Evolutionary conservation across 306 rosid genomes (phyloP).

Genomic region (Citrullus colocynthis): DNA sequence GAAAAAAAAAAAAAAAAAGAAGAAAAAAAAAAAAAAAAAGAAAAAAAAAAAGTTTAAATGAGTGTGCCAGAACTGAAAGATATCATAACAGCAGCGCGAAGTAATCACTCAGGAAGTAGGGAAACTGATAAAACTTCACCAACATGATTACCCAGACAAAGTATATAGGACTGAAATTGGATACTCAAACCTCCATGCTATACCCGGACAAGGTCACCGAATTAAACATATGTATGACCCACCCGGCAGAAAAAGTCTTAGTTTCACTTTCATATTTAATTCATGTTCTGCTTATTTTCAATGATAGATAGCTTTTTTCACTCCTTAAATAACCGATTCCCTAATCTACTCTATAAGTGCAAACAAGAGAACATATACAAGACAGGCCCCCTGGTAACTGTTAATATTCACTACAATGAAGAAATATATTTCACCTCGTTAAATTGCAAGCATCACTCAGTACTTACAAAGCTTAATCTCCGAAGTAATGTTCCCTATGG

Average conservation of each 20-base stretch:
- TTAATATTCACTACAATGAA: not conserved
- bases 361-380: not conserved
- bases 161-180: not conserved
- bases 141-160: not conserved
- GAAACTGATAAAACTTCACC: not conserved
- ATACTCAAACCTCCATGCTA: not conserved
- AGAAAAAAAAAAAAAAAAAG: constrained; percentile 7
- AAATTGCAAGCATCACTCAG: not conserved
- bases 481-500: constrained; percentile 74
- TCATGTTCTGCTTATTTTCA: not conserved
- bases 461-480: constrained; percentile 63
- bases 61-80: not conserved
- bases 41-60: not conserved
- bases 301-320: not conserved
- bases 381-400: not conserved
- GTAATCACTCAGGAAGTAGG: not conserved
- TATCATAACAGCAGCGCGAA: not conserved
- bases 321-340: not conserved
- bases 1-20: constrained; percentile 15
- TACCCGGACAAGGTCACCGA: not conserved
- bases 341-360: not conserved
- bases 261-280: not conserved
- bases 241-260: not conserved
- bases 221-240: not conserved
- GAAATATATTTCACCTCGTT: not conserved